These are phyloP conservation scores for Lepidopterella palustris DNA, from an alignment of 495 filamentous ascomycete genomes.

Conservation along the genomic window DNA sequence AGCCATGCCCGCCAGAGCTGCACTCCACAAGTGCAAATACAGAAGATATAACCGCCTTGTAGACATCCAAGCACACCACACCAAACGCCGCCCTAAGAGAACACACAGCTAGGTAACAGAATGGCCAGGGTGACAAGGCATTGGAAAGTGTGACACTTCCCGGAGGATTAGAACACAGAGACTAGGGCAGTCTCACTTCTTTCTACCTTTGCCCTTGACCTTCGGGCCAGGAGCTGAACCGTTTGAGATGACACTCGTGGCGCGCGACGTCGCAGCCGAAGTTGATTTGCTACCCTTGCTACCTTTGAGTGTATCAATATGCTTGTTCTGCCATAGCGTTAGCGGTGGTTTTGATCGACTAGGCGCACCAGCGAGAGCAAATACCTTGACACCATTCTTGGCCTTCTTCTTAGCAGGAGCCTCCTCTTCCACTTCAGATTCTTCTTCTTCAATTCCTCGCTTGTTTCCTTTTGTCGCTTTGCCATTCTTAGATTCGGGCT, in stretches of 20 bases:
- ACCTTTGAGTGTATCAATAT: constrained; percentile 52
- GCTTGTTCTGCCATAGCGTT: constrained; percentile 47
- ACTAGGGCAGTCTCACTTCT: constrained; percentile 19
- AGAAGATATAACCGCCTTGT: neutral
- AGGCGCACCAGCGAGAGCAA: constrained; percentile 18
- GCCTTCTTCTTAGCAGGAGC: constrained; percentile 87
- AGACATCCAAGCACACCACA: neutral
- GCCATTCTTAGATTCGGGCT: constrained; percentile 52
- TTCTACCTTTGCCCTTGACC: constrained; percentile 45
- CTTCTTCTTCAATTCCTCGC: constrained; percentile 65
- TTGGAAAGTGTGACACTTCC: too few relatives aligned
- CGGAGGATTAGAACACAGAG: neutral
- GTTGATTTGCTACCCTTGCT: constrained; percentile 44
- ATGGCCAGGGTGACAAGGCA: too few relatives aligned
- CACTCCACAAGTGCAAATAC: neutral
- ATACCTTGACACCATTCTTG: constrained; percentile 71
- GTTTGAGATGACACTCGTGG: constrained; percentile 51
- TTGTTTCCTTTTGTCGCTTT: constrained; percentile 51
- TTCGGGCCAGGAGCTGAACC: constrained; percentile 38
- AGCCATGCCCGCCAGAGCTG: neutral
- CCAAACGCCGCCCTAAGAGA: neutral
- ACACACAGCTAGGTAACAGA: neutral
- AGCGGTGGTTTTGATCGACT: neutral
- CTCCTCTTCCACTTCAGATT: constrained; percentile 58
- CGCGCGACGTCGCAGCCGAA: constrained; percentile 49